Conservation (phyloP, 768 basidiomycete genomes). For the Saitozyma podzolica region DNA sequence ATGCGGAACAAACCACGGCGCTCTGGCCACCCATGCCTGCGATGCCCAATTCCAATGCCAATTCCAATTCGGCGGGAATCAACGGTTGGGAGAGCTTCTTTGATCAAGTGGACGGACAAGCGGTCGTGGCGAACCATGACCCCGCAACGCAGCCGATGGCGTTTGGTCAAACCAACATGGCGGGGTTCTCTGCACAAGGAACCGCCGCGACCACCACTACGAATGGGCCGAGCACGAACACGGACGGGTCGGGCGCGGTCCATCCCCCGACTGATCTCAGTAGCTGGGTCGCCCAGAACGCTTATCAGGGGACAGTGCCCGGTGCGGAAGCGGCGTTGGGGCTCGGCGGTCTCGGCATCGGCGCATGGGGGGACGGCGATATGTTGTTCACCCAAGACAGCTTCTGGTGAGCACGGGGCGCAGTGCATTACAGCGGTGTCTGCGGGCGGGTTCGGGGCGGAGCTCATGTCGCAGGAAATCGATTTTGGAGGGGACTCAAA, state of each 20-base stretch:
- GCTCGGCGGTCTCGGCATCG: background rate
- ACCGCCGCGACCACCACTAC: background rate
- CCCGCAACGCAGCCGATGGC: background rate
- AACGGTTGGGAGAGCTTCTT: too few relatives aligned
- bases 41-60: background rate
- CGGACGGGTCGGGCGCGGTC: background rate
- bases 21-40: constrained; percentile 24
- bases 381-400: constrained; percentile 15
- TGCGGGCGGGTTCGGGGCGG: background rate
- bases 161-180: background rate
- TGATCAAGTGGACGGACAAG: too few relatives aligned
- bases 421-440: too few relatives aligned
- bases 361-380: constrained; percentile 2
- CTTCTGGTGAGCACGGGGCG: constrained; percentile 4
- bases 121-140: too few relatives aligned
- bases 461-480: background rate
- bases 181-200: background rate
- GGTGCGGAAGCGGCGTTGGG: background rate
- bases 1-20: constrained; percentile 10
- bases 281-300: background rate
- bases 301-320: background rate
- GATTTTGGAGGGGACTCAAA: constrained; percentile 9
- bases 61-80: background rate
- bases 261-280: background rate
- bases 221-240: background rate